These are phyloP conservation scores for Zhuliangozyma blackwelliae DNA, from an alignment of 1,139 yeast genomes.

Conservation along the genomic window DNA sequence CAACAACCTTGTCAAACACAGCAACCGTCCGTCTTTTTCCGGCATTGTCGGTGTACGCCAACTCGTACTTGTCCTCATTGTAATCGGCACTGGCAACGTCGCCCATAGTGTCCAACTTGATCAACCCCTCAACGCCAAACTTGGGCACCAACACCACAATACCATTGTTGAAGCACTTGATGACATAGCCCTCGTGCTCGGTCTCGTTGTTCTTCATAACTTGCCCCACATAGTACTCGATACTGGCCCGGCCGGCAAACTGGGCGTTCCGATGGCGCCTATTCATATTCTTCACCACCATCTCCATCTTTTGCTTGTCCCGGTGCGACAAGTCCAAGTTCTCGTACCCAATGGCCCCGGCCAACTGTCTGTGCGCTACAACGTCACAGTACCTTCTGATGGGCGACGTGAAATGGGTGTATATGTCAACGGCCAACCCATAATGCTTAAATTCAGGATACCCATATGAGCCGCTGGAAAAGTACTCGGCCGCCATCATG, in stretches of 20 bases:
- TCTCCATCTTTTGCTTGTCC: conserved; percentile 86
- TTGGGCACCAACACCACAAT: conserved; percentile 94
- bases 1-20: conserved; percentile 83
- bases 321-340: conserved; percentile 76
- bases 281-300: conserved; percentile 84
- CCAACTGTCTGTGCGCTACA: conserved; percentile 94
- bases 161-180: conserved; percentile 91
- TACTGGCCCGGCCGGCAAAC: conserved; percentile 97
- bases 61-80: conserved; percentile 73
- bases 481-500: conserved; percentile 99
- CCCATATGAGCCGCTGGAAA: conserved; percentile 88
- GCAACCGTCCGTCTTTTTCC: conserved; percentile 50
- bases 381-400: conserved; percentile 97
- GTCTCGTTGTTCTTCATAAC: conserved; percentile 80
- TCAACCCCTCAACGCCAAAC: conserved; percentile 93
- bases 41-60: conserved; percentile 48
- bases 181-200: conserved; percentile 83
- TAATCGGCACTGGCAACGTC: conserved; percentile 62
- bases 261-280: conserved; percentile 96
- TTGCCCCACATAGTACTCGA: conserved; percentile 97
- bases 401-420: conserved; percentile 98
- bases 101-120: conserved; percentile 72
- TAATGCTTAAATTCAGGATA: conserved; percentile 95
- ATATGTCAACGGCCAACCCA: conserved; percentile 95
- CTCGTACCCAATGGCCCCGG: conserved; percentile 96